phyloP scores from a whole-genome alignment of 2,329 filamentous ascomycete species.

The Myriosclerotinia duriaeana region DNA sequence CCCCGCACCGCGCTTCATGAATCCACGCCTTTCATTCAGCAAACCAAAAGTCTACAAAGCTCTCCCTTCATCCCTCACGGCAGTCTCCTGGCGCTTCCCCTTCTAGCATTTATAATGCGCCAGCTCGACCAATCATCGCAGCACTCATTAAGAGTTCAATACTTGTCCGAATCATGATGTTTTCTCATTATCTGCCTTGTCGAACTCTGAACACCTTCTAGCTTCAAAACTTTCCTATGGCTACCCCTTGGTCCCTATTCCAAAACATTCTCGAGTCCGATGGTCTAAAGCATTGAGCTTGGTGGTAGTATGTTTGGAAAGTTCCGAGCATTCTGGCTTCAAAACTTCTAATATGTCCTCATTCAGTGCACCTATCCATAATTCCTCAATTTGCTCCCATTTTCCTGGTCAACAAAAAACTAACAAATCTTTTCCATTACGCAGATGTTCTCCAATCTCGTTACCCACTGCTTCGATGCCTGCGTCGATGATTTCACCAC shows the following conservation, averaged over 20 bases:
- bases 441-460: conserved; percentile 65
- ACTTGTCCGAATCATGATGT: background rate
- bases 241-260: background rate
- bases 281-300: background rate
- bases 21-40: background rate
- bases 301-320: background rate
- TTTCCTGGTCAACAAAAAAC: background rate
- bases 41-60: background rate
- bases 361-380: background rate
- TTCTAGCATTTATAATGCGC: background rate
- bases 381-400: background rate
- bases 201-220: background rate
- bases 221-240: background rate
- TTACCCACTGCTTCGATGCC: conserved; percentile 90
- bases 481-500: conserved; percentile 99
- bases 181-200: background rate
- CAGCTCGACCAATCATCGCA: background rate
- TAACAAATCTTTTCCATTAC: background rate
- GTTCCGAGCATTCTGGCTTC: background rate
- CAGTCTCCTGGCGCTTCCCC: background rate
- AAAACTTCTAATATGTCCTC: background rate
- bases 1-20: background rate
- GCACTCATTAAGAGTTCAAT: background rate
- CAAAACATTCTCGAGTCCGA: background rate
- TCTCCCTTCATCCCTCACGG: background rate